Conservation (phyloP, 2,329 filamentous ascomycete species). For the Trematosphaeria pertusa region DNA sequence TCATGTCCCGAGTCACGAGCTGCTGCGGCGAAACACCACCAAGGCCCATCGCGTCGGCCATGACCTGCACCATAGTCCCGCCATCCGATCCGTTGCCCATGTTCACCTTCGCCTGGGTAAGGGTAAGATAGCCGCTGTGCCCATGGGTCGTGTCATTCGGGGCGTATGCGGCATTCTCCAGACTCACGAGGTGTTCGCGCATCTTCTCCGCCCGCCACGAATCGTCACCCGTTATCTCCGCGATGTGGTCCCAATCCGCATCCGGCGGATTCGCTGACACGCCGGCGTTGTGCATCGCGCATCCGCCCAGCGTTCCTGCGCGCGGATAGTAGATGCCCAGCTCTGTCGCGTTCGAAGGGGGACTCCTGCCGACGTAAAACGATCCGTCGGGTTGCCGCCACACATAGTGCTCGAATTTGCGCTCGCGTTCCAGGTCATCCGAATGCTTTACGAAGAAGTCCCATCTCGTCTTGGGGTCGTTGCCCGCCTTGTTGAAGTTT, state of each 20-base stretch:
- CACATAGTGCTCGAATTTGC: conserved; percentile 58
- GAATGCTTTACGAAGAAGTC: conserved; percentile 69
- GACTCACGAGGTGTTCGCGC: conserved; percentile 58
- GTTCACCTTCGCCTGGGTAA: conserved; percentile 1
- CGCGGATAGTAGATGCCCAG: conserved; percentile 65
- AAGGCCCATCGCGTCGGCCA: neutral
- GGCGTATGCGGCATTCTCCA: conserved; percentile 8
- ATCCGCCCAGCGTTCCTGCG: conserved; percentile 62
- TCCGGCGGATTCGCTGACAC: conserved; percentile 63
- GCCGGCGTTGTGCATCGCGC: conserved; percentile 66
- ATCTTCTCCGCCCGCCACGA: conserved; percentile 64
- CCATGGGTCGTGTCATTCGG: conserved; percentile 1
- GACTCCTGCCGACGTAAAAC: conserved; percentile 60
- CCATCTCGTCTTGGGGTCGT: conserved; percentile 64
- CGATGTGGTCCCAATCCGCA: conserved; percentile 64
- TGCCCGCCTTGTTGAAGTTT: conserved; percentile 58
- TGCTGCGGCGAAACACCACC: neutral
- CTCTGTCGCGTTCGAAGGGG: conserved; percentile 57
- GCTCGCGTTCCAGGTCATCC: conserved; percentile 57
- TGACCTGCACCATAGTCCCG: neutral
- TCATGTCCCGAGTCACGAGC: neutral
- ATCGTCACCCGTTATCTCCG: conserved; percentile 61
- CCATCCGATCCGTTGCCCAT: conserved; percentile 7
- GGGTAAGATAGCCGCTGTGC: conserved; percentile 5
- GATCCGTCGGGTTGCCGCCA: conserved; percentile 45